phyloP scores from a whole-genome alignment of 2,329 filamentous ascomycete species.

The Esteya vermicola region DNA sequence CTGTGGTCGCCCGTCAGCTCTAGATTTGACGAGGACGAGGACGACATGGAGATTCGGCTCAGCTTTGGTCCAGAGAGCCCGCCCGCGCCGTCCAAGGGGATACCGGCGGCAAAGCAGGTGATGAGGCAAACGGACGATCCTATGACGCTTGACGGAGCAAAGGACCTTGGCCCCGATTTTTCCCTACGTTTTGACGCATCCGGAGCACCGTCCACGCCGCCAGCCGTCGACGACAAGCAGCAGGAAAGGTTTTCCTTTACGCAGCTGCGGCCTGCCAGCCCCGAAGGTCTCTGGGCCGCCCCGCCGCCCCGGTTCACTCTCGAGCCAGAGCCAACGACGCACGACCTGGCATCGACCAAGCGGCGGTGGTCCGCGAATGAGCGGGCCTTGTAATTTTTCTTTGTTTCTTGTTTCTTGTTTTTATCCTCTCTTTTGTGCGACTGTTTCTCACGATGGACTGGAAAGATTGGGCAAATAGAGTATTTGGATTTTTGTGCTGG shows the following conservation, averaged over 20 bases:
- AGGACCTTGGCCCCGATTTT: no score
- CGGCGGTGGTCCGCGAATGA: slow-evolving; percentile 43
- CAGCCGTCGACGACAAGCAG: no score
- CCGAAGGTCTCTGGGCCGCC: not conserved
- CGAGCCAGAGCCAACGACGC: slow-evolving; percentile 23
- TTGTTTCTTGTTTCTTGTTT: not conserved
- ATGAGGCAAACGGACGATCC: no score
- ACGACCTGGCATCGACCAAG: slow-evolving; percentile 32
- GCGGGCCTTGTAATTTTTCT: not conserved
- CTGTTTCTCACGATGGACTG: no score
- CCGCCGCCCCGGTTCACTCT: not conserved
- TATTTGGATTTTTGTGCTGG: not conserved
- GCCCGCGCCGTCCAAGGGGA: not conserved
- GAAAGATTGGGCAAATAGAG: no score
- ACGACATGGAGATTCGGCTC: slow-evolving; percentile 20
- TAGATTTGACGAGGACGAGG: slow-evolving; percentile 24
- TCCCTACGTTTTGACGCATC: no score
- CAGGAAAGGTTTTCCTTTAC: no score
- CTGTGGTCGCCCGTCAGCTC: slow-evolving; percentile 29
- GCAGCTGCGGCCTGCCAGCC: not conserved
- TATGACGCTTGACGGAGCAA: no score
- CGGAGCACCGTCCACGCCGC: no score
- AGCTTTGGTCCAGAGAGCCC: slow-evolving; percentile 9
- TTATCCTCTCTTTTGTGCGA: not conserved
- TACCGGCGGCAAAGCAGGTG: slow-evolving; percentile 17